phyloP scores from a whole-genome alignment of 2,329 filamentous ascomycete species.

The Aureobasidium sp. region DNA sequence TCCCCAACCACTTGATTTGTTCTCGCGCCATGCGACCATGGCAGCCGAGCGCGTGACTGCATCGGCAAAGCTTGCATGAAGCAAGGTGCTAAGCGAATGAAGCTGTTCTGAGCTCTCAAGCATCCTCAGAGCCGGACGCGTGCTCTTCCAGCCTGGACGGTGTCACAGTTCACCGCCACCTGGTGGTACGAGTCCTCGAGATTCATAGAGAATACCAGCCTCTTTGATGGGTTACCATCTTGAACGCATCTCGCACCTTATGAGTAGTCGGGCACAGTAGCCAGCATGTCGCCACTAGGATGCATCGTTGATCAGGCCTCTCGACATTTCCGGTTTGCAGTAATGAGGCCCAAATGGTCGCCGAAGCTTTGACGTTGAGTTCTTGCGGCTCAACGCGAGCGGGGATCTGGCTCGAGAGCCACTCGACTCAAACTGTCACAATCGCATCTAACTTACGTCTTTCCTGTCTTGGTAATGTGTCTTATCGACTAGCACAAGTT shows the following conservation, averaged over 20 bases:
- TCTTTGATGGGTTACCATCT: neutral
- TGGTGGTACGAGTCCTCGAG: neutral
- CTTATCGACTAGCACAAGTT: neutral
- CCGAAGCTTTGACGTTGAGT: constrained; percentile 7
- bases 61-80: neutral
- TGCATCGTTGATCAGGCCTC: neutral
- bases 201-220: neutral
- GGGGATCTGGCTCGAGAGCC: neutral
- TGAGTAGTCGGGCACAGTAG: neutral
- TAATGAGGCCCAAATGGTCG: neutral
- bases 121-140: neutral
- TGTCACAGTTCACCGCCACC: constrained; percentile 1
- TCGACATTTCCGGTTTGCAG: neutral
- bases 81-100: neutral
- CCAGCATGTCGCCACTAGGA: neutral
- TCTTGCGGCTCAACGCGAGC: neutral
- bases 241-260: neutral
- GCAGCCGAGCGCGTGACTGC: neutral
- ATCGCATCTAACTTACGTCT: neutral
- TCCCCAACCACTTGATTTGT: constrained; percentile 5
- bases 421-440: neutral
- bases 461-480: no score
- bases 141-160: neutral
- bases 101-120: neutral
- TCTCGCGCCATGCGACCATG: neutral